A percentile compares a stretch with the other conserved stretches of the same genome.
Conservation (phyloP, 495 filamentous ascomycete species). For the Tirmania nivea region DNA sequence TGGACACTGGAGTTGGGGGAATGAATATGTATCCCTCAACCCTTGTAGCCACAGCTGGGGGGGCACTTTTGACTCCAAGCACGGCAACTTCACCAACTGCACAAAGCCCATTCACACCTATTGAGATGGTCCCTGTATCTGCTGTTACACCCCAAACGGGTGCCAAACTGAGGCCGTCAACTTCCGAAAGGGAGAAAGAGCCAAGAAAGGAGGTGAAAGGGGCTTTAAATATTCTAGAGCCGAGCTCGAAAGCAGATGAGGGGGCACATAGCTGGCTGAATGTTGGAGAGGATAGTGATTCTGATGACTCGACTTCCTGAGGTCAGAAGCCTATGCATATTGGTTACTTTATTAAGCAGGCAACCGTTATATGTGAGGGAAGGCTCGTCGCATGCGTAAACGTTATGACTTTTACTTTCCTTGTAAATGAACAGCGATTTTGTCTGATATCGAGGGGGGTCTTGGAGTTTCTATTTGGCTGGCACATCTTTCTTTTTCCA, state of each 20-base stretch:
- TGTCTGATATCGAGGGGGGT: no score
- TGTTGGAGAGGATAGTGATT: not conserved
- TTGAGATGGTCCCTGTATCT: not conserved
- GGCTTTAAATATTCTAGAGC: not conserved
- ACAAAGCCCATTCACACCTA: not conserved
- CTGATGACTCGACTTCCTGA: not conserved
- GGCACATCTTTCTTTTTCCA: no score
- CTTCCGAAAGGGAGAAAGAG: not conserved
- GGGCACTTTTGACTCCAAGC: not conserved
- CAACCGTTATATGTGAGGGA: no score
- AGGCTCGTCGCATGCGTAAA: no score
- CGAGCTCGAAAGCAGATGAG: not conserved
- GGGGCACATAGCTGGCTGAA: not conserved
- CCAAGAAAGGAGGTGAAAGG: not conserved
- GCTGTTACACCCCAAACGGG: not conserved
- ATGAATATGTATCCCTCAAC: not conserved
- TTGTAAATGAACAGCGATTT: no score
- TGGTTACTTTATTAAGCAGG: no score
- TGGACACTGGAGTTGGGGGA: not conserved
- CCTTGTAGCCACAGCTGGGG: not conserved
- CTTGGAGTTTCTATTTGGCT: no score
- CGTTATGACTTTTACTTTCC: no score
- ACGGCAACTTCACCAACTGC: not conserved
- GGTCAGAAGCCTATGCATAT: no score
- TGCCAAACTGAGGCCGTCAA: not conserved